phyloP scores from a whole-genome alignment of 2,329 filamentous ascomycete genomes.

The Verruconis gallopava region DNA sequence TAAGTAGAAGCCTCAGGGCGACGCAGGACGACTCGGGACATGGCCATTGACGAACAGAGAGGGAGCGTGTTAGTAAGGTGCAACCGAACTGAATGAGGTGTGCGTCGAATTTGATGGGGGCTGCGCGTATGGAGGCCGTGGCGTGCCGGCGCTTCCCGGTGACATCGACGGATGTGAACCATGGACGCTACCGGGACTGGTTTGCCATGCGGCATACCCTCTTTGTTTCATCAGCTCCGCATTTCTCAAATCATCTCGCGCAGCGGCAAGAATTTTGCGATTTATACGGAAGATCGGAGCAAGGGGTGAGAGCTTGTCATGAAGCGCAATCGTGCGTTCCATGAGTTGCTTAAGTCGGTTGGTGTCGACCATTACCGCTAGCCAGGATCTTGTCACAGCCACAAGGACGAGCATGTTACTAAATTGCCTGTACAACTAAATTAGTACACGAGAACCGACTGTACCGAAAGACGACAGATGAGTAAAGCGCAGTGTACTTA shows the following conservation, averaged over 20 bases:
- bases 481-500: slow-evolving; percentile 43
- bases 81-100: slow-evolving; percentile 5
- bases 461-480: slow-evolving; percentile 15
- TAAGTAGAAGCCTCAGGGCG: no score
- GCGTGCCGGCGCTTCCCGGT: not conserved
- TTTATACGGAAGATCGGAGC: slow-evolving; percentile 51
- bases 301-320: slow-evolving; percentile 55
- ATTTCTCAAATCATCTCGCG: not conserved
- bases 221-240: not conserved
- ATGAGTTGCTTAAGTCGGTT: slow-evolving; percentile 49
- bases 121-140: not conserved
- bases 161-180: slow-evolving; percentile 5
- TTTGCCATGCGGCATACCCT: not conserved
- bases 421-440: slow-evolving; percentile 58
- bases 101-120: slow-evolving; percentile 1
- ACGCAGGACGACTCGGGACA: no score
- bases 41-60: no score
- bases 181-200: slow-evolving; percentile 7
- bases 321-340: slow-evolving; percentile 61
- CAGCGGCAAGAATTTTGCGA: not conserved
- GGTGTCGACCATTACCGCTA: slow-evolving; percentile 45
- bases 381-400: slow-evolving; percentile 57
- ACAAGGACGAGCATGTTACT: slow-evolving; percentile 87
- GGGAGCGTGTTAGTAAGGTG: no score
- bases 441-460: no score